A percentile compares a stretch with the other conserved stretches of the same genome.
Conservation (phyloP, 345 rosid species). For the Dipteronia sinensis region DNA sequence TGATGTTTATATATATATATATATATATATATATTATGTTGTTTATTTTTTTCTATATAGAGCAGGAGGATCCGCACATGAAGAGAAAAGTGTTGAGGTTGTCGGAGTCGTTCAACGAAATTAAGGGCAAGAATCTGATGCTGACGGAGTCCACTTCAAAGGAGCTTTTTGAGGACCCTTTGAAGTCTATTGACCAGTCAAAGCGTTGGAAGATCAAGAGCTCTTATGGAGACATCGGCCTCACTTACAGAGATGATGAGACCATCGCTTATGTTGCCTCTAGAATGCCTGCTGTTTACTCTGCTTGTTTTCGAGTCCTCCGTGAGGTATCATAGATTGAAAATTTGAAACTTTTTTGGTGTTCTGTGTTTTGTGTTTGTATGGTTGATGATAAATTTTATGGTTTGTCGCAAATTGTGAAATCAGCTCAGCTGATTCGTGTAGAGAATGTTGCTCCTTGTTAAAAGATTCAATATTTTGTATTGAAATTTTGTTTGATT, state of each 20-base stretch:
- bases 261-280: conserved; percentile 90
- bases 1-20: too few species aligned
- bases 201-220: conserved; percentile 90
- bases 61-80: conserved; percentile 80
- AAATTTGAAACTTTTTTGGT: background rate
- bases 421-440: background rate
- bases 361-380: background rate
- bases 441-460: background rate
- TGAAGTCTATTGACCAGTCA: conserved; percentile 72
- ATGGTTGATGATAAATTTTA: background rate
- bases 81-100: conserved; percentile 76
- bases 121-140: conserved; percentile 63
- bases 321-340: conserved; percentile 49
- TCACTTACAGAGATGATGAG: conserved; percentile 75
- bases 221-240: conserved; percentile 81
- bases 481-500: background rate
- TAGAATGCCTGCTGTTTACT: conserved; percentile 95
- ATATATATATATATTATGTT: too few species aligned
- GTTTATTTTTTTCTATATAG: conserved; percentile 35
- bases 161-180: conserved; percentile 75
- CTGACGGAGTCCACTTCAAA: conserved; percentile 55
- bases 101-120: conserved; percentile 64
- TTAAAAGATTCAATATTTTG: background rate
- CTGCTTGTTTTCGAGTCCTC: conserved; percentile 80
- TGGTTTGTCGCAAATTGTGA: background rate